Conservation (phyloP, 2,329 filamentous ascomycete species). For the Ascochyta pisi region DNA sequence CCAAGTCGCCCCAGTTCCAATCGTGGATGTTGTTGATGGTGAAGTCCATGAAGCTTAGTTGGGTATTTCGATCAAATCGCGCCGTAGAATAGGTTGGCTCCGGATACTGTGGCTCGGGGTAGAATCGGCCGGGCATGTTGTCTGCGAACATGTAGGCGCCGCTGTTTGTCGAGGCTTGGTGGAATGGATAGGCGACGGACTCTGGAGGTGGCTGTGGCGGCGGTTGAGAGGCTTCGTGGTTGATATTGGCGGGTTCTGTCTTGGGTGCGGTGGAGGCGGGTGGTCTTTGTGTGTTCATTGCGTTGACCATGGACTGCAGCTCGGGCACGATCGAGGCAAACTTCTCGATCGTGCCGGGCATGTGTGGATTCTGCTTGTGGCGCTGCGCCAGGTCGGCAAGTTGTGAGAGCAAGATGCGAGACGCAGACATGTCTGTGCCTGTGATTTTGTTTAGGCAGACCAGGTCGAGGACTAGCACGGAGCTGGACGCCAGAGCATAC, state of each 20-base stretch:
- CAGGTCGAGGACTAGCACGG: slow-evolving; percentile 50
- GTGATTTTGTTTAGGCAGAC: slow-evolving; percentile 36
- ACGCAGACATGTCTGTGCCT: slow-evolving; percentile 32
- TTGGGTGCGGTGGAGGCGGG: slow-evolving; percentile 6
- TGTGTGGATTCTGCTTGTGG: slow-evolving; percentile 41
- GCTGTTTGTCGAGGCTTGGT: slow-evolving; percentile 32
- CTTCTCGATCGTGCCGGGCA: slow-evolving; percentile 50
- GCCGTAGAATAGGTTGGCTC: slow-evolving; percentile 24
- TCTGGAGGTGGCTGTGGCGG: slow-evolving; percentile 21
- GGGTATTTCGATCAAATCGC: slow-evolving; percentile 37
- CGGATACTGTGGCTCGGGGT: slow-evolving; percentile 28
- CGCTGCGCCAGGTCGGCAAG: slow-evolving; percentile 45
- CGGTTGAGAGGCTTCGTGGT: slow-evolving; percentile 12
- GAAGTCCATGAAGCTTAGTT: slow-evolving; percentile 48
- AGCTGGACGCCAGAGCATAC: slow-evolving; percentile 48
- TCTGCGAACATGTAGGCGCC: slow-evolving; percentile 43
- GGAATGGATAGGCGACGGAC: slow-evolving; percentile 26
- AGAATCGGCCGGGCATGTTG: slow-evolving; percentile 31
- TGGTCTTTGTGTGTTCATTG: slow-evolving; percentile 24
- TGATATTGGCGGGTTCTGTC: slow-evolving; percentile 9
- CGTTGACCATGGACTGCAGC: slow-evolving; percentile 44
- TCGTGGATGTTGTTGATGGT: slow-evolving; percentile 45
- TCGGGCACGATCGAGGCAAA: slow-evolving; percentile 49
- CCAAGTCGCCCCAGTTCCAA: slow-evolving; percentile 46
- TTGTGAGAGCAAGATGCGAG: slow-evolving; percentile 43